Conservation (phyloP, 2,329 filamentous ascomycete species). For the Apiospora malaysiana region DNA sequence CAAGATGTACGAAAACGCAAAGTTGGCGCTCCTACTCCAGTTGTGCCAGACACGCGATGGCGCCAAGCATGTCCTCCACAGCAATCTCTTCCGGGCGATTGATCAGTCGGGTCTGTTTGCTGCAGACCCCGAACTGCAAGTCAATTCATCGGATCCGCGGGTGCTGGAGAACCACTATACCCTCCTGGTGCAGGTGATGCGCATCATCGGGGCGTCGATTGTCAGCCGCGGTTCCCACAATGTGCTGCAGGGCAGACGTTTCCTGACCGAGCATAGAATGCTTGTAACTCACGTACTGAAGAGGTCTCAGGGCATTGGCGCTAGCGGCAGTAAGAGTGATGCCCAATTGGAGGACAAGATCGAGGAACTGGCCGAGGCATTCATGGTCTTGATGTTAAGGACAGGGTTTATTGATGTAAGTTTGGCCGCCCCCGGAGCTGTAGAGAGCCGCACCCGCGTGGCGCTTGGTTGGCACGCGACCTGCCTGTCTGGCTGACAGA, state of each 20-base stretch:
- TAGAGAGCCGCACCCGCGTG: slow-evolving; percentile 9
- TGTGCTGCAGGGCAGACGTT: slow-evolving; percentile 77
- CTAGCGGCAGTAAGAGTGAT: slow-evolving; percentile 44
- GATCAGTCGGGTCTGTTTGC: slow-evolving; percentile 85
- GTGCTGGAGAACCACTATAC: slow-evolving; percentile 84
- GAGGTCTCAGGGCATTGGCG: slow-evolving; percentile 79
- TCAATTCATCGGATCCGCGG: slow-evolving; percentile 71
- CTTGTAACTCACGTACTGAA: slow-evolving; percentile 91
- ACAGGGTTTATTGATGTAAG: slow-evolving; percentile 66
- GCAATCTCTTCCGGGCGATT: slow-evolving; percentile 83
- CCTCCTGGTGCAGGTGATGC: slow-evolving; percentile 78
- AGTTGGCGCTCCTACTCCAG: slow-evolving; percentile 81
- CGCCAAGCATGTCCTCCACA: slow-evolving; percentile 85
- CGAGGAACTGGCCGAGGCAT: slow-evolving; percentile 81
- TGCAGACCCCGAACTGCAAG: slow-evolving; percentile 90
- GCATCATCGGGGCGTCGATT: slow-evolving; percentile 82
- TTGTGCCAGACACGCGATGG: slow-evolving; percentile 85
- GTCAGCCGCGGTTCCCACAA: slow-evolving; percentile 84
- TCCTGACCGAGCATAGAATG: slow-evolving; percentile 81
- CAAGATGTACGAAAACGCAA: slow-evolving; percentile 67
- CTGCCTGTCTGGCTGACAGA: not conserved
- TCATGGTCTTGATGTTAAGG: slow-evolving; percentile 81
- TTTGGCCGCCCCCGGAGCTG: not conserved
- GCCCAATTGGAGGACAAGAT: slow-evolving; percentile 64
- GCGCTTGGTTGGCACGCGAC: not conserved